Base-by-base conservation (phyloP, 2,329 filamentous ascomycete genomes). In the Magnaporthiopsis poae region DNA sequence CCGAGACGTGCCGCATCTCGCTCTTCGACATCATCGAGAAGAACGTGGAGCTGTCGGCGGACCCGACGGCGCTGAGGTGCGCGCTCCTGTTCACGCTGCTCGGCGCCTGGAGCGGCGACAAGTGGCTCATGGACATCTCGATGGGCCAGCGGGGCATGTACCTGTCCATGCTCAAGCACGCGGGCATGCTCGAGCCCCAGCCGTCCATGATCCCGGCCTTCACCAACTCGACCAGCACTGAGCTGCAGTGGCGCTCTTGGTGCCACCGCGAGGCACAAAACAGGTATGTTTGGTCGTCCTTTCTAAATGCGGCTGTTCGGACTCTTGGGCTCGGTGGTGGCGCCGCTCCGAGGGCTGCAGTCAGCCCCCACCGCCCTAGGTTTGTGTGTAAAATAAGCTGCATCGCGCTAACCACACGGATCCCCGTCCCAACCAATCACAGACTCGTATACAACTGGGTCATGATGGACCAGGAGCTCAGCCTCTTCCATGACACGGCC, bases 71-170 rank as follows among this genome's bases (percentile, higher is more conserved):
- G 0, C 79, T 90, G 61, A 83, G 87, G 59, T 87, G 86, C 63
- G 88, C 88, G 0, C 77, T 90, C 15, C 81, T 90, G 3, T 90
- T 90, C 73, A 89, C 85, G 1, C 82, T 88, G 1, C 81, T 89
- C 33, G 88, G 87, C 9, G 86, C 86, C 1, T 91, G 88, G 88
- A 89, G 88, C 72, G 88, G 88, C 62, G 88, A 90, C 74, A 90
- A 90, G 76, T 90, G 88, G 87, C 86, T 90, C 70, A 90, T 90
- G 88, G 88, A 90, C 71, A 89, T 90, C 69, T 85, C 87, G 60
- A 89, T 90, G 86, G 88, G 88, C 36, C 88, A 90, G 74, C 82
- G 87, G 63, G 86, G 86, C 67, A 90, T 90, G 86, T 90, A 90
- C 74, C 82, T 89, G 68, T 83, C 87, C 81, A 90, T 90, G 88